Conservation (phyloP, 768 basidiomycete species). For the Boletus pseudo-olivaceus region DNA sequence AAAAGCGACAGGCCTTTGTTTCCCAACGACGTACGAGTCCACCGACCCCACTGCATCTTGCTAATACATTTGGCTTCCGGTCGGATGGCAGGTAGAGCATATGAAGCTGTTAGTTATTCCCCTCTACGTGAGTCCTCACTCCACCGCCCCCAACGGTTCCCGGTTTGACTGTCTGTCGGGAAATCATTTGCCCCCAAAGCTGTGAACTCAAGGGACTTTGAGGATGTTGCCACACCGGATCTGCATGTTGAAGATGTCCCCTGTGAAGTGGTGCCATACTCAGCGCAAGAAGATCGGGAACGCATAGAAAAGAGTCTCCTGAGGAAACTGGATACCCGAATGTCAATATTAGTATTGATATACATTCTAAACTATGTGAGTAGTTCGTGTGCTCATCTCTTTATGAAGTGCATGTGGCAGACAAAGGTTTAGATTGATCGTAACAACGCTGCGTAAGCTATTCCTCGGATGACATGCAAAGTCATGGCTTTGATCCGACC, state of each 20-base stretch:
- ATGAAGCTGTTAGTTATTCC: slow-evolving; percentile 7
- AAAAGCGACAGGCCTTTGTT: not conserved
- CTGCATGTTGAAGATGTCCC: not conserved
- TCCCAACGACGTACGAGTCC: not conserved
- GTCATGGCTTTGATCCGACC: not conserved
- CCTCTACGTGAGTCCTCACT: slow-evolving; percentile 18
- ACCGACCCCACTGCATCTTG: not conserved
- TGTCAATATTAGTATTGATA: slow-evolving; percentile 35
- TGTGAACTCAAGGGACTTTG: slow-evolving; percentile 5
- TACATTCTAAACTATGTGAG: slow-evolving; percentile 37
- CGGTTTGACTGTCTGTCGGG: not conserved
- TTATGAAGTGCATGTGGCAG: not conserved
- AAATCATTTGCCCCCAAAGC: not conserved
- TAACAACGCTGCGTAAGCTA: slow-evolving; percentile 61
- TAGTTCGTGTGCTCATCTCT: not conserved
- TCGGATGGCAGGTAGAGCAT: slow-evolving; percentile 9
- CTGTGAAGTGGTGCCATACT: not conserved
- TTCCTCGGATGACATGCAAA: not conserved
- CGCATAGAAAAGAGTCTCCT: slow-evolving; percentile 42
- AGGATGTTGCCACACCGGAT: not conserved
- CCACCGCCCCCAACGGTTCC: not conserved
- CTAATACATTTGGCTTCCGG: not conserved
- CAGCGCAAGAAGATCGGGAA: slow-evolving; percentile 25
- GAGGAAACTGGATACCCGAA: slow-evolving; percentile 32
- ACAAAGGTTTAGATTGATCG: slow-evolving; percentile 52